These are phyloP conservation scores for Medicago arabica DNA, from an alignment of 306 rosid species.

Conservation along the genomic window DNA sequence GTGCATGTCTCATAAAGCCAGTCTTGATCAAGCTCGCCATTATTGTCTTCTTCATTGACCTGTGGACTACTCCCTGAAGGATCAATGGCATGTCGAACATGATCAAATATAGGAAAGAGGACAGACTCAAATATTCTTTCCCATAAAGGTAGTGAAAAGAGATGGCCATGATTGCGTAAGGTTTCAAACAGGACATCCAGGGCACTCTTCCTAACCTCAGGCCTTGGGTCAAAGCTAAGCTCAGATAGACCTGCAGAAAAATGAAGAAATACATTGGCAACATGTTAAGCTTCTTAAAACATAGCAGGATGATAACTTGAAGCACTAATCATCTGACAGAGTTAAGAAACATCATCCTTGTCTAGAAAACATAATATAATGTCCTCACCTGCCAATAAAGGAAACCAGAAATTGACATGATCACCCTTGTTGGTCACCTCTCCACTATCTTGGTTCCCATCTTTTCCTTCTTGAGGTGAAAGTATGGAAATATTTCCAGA, in stretches of 20 bases:
- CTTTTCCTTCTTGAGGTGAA: constrained; percentile 68
- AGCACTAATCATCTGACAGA: constrained; percentile 27
- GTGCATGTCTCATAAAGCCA: constrained; percentile 99
- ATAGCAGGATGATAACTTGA: constrained; percentile 29
- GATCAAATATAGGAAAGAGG: constrained; percentile 94
- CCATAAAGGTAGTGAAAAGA: constrained; percentile 91
- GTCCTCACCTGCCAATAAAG: constrained; percentile 87
- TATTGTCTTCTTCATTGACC: constrained; percentile 54
- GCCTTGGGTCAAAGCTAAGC: constrained; percentile 98
- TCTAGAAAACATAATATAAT: constrained; percentile 37
- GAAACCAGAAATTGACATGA: constrained; percentile 97
- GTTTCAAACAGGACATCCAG: constrained; percentile 89
- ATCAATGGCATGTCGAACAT: constrained; percentile 94
- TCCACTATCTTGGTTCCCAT: constrained; percentile 65
- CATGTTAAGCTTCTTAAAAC: constrained; percentile 27
- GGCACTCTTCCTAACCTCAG: constrained; percentile 95
- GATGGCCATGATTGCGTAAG: constrained; percentile 97
- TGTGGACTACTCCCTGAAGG: constrained; percentile 77
- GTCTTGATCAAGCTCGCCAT: constrained; percentile 88
- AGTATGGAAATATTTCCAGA: constrained; percentile 57
- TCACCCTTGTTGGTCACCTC: constrained; percentile 76
- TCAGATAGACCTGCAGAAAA: constrained; percentile 88
- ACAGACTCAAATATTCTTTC: constrained; percentile 94
- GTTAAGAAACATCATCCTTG: constrained; percentile 30
- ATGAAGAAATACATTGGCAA: constrained; percentile 16